phyloP scores from a whole-genome alignment of 352 stramenopile genomes.

The Chrysophaeum taylorii region DNA sequence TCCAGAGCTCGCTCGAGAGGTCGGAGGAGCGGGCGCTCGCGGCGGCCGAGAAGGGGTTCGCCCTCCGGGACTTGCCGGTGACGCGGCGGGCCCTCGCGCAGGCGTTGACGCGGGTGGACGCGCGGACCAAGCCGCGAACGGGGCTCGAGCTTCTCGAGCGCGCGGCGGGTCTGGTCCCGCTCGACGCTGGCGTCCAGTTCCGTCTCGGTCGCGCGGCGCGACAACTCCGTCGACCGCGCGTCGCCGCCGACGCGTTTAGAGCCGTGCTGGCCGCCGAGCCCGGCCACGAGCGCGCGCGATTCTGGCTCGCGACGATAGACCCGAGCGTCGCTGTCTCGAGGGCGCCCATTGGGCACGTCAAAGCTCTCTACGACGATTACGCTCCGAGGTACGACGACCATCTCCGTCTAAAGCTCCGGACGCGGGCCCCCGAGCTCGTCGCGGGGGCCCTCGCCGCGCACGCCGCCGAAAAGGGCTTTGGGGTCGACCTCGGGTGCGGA shows the following conservation, averaged over 20 bases:
- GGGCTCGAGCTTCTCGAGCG: neutral
- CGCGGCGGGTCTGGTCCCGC: neutral
- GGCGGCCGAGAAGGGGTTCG: neutral
- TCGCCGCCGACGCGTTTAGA: neutral
- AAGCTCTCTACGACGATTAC: neutral
- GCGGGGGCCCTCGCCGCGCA: neutral
- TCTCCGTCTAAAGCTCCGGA: neutral
- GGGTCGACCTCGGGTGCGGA: conserved; percentile 2
- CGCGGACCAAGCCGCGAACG: too few species aligned
- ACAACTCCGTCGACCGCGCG: neutral
- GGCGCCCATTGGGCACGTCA: neutral
- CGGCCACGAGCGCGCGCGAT: neutral
- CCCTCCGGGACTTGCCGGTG: neutral
- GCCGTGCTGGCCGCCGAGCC: neutral
- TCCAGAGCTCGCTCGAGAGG: neutral
- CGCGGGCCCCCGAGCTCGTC: neutral
- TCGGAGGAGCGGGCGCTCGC: neutral
- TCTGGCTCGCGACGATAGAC: neutral
- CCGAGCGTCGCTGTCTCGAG: neutral
- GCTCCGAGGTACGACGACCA: neutral
- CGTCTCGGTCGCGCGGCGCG: neutral
- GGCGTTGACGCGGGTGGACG: too few species aligned
- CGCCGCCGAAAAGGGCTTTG: neutral
- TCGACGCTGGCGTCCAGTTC: neutral
- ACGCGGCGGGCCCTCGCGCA: neutral